Base-by-base conservation (phyloP, 306 rosid species). In the Dalbergia cochinchinensis region DNA sequence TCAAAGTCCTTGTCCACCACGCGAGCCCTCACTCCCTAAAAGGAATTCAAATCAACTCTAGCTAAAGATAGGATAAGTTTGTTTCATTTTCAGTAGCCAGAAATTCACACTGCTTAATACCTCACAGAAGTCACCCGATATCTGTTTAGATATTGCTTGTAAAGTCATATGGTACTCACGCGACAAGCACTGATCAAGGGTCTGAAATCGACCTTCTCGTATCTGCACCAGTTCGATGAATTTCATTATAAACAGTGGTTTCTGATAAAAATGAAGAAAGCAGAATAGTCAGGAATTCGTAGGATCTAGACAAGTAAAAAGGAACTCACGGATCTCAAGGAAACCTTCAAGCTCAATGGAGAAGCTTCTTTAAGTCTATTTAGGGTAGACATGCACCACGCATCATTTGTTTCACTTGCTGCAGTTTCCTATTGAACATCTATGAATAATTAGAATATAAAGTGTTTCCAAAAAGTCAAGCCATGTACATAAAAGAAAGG, bases 331-430 rank as follows among this genome's bases (percentile, higher is more conserved):
- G 98, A 95, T 95, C 87, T 87, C 89, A 95, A 83, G 64, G 98
- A 77, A 76, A 95, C 95, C 90, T 92, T 95, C 87, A 91, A 83
- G 83, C 99, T 86, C 91, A 95, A 85, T 13, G 98, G 99, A n/a
- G 97, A 88, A 58, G 89, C 90, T 87, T 92, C 92, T 83, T 91
- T 88, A 74, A 92, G 90, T 84, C 94, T 91, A 50, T 69, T 86
- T 14, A 84, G 85, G 78, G 91, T 90, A 71, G 92, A 71, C 71
- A 45, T 80, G 82, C 94, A 95, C 99, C 99, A 95, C n/a, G 86
- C 82, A 63, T 91, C 96, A 2, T 86, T 89, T 58, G 94, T 89
- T 86, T 84, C 80, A 72, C 89, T 76, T 53, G 98, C 92, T 45
- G 76, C 96, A 42, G 35, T 77, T 88, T 88, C 94, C 99, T 95